A percentile compares a stretch with the other conserved stretches of the same genome.
phyloP scores from a whole-genome alignment of 2,329 filamentous ascomycete genomes.

The Calcarisporium arbuscula region DNA sequence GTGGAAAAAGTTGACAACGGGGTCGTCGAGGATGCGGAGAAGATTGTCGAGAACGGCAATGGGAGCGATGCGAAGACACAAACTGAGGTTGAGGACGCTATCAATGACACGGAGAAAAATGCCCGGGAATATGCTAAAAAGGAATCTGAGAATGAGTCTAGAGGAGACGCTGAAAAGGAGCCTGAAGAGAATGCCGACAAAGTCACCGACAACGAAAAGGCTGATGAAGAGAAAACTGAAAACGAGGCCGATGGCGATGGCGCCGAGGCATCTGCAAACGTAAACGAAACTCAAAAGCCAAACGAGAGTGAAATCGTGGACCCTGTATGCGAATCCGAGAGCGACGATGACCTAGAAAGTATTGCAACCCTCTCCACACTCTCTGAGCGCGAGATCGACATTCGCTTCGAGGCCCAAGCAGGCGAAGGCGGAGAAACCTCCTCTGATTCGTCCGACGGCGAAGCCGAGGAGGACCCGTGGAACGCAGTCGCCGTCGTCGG shows the following conservation, averaged over 20 bases:
- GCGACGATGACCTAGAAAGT: constrained; percentile 20
- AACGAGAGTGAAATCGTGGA: constrained; percentile 5
- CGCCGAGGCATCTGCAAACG: not conserved
- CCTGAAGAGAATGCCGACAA: too few relatives aligned
- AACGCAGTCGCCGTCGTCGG: constrained; percentile 58
- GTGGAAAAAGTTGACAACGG: too few relatives aligned
- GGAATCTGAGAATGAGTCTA: not conserved
- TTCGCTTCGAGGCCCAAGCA: constrained; percentile 17
- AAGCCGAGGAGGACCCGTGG: constrained; percentile 53
- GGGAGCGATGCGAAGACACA: too few relatives aligned
- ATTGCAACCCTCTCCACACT: constrained; percentile 31
- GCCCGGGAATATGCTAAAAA: not conserved
- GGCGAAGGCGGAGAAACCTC: constrained; percentile 5
- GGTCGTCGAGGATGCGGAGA: too few relatives aligned
- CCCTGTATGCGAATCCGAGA: constrained; percentile 14
- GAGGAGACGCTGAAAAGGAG: too few relatives aligned
- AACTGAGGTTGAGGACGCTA: too few relatives aligned
- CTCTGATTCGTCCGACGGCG: constrained; percentile 34
- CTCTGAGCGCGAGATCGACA: constrained; percentile 32
- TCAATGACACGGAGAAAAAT: too few relatives aligned
- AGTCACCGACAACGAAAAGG: too few relatives aligned
- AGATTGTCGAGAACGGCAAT: too few relatives aligned
- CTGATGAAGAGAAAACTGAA: constrained; percentile 11
- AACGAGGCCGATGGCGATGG: constrained; percentile 10
- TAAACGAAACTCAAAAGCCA: not conserved